These are phyloP conservation scores for Talaromyces piceae DNA, from an alignment of 2,329 filamentous ascomycete genomes.

Conservation along the genomic window DNA sequence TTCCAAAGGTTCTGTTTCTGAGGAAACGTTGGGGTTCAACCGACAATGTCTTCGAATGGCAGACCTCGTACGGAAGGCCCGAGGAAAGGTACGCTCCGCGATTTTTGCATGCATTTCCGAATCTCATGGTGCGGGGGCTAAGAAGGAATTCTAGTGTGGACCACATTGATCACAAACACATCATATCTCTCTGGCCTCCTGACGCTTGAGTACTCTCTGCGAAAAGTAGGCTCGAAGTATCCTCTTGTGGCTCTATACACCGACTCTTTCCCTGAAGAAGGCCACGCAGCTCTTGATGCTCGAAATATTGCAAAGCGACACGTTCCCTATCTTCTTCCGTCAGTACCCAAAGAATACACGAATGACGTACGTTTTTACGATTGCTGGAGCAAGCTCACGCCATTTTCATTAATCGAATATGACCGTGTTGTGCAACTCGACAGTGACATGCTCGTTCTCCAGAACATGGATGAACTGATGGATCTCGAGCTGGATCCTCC, in stretches of 20 bases:
- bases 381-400: constrained; percentile 80
- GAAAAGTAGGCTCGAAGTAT: constrained; percentile 57
- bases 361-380: constrained; percentile 81
- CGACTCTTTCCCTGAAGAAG: constrained; percentile 61
- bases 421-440: constrained; percentile 75
- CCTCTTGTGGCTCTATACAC: constrained; percentile 80
- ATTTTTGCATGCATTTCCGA: neutral
- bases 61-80: too few species aligned
- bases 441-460: constrained; percentile 75
- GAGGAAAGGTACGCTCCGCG: too few species aligned
- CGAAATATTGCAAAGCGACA: constrained; percentile 63
- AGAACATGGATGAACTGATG: constrained; percentile 92
- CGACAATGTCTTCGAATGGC: too few species aligned
- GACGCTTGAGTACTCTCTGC: constrained; percentile 71
- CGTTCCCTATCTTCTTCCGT: constrained; percentile 66
- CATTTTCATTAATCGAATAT: constrained; percentile 71
- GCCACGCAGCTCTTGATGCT: constrained; percentile 59
- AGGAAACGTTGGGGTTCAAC: too few species aligned
- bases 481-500: constrained; percentile 63
- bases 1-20: too few species aligned
- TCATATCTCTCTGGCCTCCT: constrained; percentile 75
- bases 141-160: constrained; percentile 58
- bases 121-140: neutral
- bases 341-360: constrained; percentile 57
- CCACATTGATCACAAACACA: constrained; percentile 76